These are phyloP conservation scores for Leccinum griseonigrum DNA, from an alignment of 1,284 basidiomycete species.

Conservation along the genomic window DNA sequence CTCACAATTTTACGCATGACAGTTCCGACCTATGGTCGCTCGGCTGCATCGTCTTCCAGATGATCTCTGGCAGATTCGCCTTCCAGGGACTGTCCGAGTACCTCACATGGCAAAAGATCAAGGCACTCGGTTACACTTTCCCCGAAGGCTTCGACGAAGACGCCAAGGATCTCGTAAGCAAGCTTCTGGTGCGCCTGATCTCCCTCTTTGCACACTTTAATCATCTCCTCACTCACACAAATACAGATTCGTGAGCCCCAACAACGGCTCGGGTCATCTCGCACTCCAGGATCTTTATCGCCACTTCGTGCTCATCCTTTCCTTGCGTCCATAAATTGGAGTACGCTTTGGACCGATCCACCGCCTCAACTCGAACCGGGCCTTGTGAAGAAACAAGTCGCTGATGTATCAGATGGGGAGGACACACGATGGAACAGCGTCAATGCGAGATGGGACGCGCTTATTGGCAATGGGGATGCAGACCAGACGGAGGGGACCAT, in stretches of 20 bases:
- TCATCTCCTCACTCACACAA: not conserved
- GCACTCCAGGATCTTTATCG: slow-evolving; percentile 43
- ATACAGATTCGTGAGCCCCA: slow-evolving; percentile 69
- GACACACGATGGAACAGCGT: slow-evolving; percentile 48
- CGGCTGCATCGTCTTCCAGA: slow-evolving; percentile 95
- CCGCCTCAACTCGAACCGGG: slow-evolving; percentile 59
- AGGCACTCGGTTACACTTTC: slow-evolving; percentile 69
- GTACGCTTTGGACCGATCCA: slow-evolving; percentile 68
- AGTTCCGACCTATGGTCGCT: slow-evolving; percentile 97
- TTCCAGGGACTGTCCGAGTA: slow-evolving; percentile 89
- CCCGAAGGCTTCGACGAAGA: slow-evolving; percentile 72
- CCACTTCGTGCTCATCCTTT: slow-evolving; percentile 75
- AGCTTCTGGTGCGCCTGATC: slow-evolving; percentile 54
- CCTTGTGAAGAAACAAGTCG: slow-evolving; percentile 49
- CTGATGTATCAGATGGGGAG: slow-evolving; percentile 38
- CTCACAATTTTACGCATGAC: not conserved
- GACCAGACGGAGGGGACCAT: slow-evolving; percentile 10
- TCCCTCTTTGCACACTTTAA: not conserved
- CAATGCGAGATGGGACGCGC: slow-evolving; percentile 53
- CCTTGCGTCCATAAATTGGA: slow-evolving; percentile 70
- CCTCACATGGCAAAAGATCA: slow-evolving; percentile 79
- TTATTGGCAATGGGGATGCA: slow-evolving; percentile 15
- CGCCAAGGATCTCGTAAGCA: slow-evolving; percentile 65
- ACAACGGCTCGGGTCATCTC: slow-evolving; percentile 66
- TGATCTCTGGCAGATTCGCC: slow-evolving; percentile 90